Base-by-base conservation (phyloP, 257 asterid species). In the Primulina eburnea region DNA sequence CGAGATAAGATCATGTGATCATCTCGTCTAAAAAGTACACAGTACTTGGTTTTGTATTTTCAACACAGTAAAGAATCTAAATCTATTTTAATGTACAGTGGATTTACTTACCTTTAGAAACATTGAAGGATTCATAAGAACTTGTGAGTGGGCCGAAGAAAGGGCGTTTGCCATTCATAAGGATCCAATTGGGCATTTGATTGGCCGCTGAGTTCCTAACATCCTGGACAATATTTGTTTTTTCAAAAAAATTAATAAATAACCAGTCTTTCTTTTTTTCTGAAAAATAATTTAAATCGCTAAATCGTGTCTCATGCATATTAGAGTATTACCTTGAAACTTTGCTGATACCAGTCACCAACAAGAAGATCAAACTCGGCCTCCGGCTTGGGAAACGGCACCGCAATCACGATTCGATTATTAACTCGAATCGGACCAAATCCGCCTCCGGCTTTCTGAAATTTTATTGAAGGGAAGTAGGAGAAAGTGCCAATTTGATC, bases 151-250 rank as follows among this genome's bases (percentile, higher is more conserved):
- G 73, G 55, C 69, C 75, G 20, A 65, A 50, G 21, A 17, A 88
- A 14, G 95, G 85, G 50, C 84, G 83, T 78, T 86, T 90, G 12
- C 97, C 97, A 62, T 90, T 90, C 82, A 88, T 83, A 24, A 90
- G 90, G 73, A 90, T 85, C 75, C 68, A 68, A 6, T 50, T 71
- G 0, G 84, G 83, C 60, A 77, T 43, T 43, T 43, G 53, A 43
- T 43, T 43, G 5, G 53, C 53, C n/a, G 4, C 74, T 0, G 29
- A 18, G 11, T n/a, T 30, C 58, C 90, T 66, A 20, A 79, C 76
- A 35, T 59, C 79, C 95, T 87, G 75, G 26, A 43, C 53, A 43
- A 10, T 6, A 43, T 28, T 28, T 28, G 1, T 24, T 24, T 24
- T 24, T 24, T 21, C 0, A 24, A 24, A 24, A 24, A 24, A 24